These are phyloP conservation scores for Eleusine coracana DNA, from an alignment of 176 grass and related monocot species.

Conservation along the genomic window DNA sequence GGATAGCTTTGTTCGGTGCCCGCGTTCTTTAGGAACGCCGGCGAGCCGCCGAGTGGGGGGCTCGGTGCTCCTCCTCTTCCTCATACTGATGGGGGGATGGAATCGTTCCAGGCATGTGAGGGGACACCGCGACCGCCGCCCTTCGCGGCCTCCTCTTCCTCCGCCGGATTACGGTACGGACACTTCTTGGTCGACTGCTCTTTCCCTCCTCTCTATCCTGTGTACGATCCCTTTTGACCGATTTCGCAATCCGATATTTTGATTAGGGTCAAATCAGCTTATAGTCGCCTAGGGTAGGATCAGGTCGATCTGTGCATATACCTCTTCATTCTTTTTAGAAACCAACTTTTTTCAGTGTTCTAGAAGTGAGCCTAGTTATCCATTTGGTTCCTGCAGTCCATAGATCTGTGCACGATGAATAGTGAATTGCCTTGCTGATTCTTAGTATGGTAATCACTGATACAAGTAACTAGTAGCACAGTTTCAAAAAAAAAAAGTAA, in stretches of 20 bases:
- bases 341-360: background rate
- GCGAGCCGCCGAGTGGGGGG: background rate
- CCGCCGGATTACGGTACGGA: slow-evolving; percentile 31
- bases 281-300: background rate
- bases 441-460: background rate
- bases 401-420: background rate
- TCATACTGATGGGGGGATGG: slow-evolving; percentile 8
- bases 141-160: background rate
- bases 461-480: background rate
- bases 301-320: slow-evolving; percentile 15
- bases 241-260: background rate
- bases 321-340: background rate
- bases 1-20: background rate
- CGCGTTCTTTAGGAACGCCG: background rate
- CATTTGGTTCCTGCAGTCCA: background rate
- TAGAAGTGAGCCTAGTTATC: background rate
- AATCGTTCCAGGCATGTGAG: slow-evolving; percentile 16
- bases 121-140: background rate
- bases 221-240: background rate
- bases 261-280: background rate
- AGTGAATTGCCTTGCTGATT: background rate
- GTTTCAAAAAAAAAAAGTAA: background rate
- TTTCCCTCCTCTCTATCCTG: background rate
- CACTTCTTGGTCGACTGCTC: background rate
- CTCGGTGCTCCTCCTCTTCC: background rate